Conservation (phyloP, 2,329 filamentous ascomycete species). For the Bipolaris victoriae region DNA sequence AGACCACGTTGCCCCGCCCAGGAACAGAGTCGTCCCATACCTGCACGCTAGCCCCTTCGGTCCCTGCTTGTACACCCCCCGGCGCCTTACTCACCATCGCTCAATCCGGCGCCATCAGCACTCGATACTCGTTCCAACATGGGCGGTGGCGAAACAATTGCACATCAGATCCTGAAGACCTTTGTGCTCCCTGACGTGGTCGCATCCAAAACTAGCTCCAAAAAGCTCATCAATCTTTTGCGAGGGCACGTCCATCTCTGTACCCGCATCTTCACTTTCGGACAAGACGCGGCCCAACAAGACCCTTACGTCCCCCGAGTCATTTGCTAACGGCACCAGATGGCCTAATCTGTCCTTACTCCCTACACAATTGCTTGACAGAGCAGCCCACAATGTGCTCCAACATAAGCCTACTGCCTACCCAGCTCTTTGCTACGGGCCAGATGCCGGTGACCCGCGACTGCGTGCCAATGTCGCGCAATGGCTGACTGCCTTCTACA, state of each 20-base stretch:
- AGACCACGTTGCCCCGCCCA: constrained; percentile 3
- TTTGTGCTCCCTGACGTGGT: constrained; percentile 40
- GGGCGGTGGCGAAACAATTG: constrained; percentile 17
- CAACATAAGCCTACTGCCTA: constrained; percentile 63
- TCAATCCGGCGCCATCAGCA: constrained; percentile 21
- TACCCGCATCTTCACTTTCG: constrained; percentile 15
- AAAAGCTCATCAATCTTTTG: constrained; percentile 46
- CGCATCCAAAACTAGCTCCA: constrained; percentile 37
- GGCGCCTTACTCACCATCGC: constrained; percentile 12
- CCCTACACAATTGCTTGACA: constrained; percentile 66
- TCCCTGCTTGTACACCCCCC: constrained; percentile 9
- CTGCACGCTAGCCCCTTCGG: constrained; percentile 18
- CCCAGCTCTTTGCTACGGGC: constrained; percentile 77
- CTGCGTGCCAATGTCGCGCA: constrained; percentile 69
- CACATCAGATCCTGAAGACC: constrained; percentile 16
- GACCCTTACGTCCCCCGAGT: not conserved
- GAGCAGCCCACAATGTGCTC: constrained; percentile 67
- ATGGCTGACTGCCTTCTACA: constrained; percentile 73
- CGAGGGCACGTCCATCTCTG: constrained; percentile 37
- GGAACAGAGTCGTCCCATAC: constrained; percentile 4
- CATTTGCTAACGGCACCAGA: constrained; percentile 51
- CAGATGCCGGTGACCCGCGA: constrained; percentile 66
- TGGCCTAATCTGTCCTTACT: constrained; percentile 72
- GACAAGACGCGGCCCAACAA: constrained; percentile 25
- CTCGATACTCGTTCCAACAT: constrained; percentile 22